Evolutionary conservation across 2,329 filamentous ascomycete species (phyloP).

Genomic region (Escovopsis sp.): DNA sequence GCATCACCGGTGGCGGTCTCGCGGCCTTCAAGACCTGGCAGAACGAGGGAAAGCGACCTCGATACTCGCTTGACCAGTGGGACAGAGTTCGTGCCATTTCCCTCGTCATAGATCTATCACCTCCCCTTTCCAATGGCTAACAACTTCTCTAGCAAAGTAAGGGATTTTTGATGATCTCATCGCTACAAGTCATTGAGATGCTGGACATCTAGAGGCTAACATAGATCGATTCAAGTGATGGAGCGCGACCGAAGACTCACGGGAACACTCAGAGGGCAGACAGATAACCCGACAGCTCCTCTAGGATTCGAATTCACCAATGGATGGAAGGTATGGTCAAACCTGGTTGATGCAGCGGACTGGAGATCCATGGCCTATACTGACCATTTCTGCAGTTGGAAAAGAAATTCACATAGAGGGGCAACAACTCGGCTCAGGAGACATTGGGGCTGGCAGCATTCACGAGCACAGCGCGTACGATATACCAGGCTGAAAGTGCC

Average conservation of each 20-base stretch:
- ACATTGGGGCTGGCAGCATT: background rate
- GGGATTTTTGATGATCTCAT: conserved; percentile 5
- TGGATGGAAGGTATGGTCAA: conserved; percentile 43
- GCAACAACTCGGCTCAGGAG: background rate
- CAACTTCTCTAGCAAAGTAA: conserved; percentile 37
- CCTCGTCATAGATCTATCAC: background rate
- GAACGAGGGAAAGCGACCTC: conserved; percentile 46
- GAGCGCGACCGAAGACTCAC: conserved; percentile 48
- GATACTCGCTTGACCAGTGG: conserved; percentile 49
- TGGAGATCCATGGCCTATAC: background rate
- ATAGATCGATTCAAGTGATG: conserved; percentile 38
- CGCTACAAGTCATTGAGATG: background rate
- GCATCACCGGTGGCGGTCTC: conserved; percentile 42
- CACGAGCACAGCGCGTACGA: background rate
- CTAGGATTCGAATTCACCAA: conserved; percentile 48
- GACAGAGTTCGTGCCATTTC: conserved; percentile 35
- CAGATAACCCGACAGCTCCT: conserved; percentile 39
- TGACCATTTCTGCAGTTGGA: conserved; percentile 29
- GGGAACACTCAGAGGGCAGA: conserved; percentile 43
- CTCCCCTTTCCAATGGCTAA: conserved; percentile 12
- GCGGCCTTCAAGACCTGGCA: conserved; percentile 41
- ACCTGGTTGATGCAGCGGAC: too few relatives aligned
- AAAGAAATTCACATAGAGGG: conserved; percentile 31
- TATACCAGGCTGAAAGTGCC: too few relatives aligned
- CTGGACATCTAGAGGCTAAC: conserved; percentile 4